These are phyloP conservation scores for Phytophthora tubulina DNA, from an alignment of 352 stramenopile species.

Conservation along the genomic window DNA sequence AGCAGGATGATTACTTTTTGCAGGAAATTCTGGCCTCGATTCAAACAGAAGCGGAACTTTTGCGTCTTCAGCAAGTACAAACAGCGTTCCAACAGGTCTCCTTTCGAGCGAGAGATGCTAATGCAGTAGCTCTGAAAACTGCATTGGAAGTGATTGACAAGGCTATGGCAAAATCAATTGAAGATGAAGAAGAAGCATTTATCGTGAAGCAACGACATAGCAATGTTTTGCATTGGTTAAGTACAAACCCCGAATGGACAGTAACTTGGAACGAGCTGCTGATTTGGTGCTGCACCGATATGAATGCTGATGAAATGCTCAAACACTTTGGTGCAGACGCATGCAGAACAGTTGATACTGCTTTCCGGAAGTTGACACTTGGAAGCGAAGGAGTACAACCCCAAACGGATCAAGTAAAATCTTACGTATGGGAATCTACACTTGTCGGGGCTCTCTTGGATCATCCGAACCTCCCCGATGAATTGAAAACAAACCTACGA, in stretches of 20 bases:
- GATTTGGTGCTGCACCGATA: conserved; percentile 42
- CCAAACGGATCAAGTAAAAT: conserved; percentile 11
- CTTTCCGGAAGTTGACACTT: conserved; percentile 40
- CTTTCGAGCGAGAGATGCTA: conserved; percentile 27
- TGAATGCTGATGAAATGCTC: conserved; percentile 44
- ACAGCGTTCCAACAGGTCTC: conserved; percentile 42
- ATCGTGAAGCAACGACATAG: conserved; percentile 2
- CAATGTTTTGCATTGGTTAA: conserved; percentile 28
- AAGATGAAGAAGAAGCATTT: conserved; percentile 5
- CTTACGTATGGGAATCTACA: conserved; percentile 55
- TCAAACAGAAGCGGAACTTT: conserved; percentile 34
- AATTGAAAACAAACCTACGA: conserved; percentile 50
- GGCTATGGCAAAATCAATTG: background rate
- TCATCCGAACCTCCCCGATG: conserved; percentile 31
- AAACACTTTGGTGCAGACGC: conserved; percentile 31
- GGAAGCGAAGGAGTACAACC: background rate
- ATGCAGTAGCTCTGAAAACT: conserved; percentile 16
- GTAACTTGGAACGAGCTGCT: conserved; percentile 53
- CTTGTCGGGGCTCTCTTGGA: conserved; percentile 40
- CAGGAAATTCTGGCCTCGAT: conserved; percentile 60
- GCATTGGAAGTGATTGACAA: conserved; percentile 28
- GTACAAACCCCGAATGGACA: conserved; percentile 7
- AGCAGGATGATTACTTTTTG: conserved; percentile 58
- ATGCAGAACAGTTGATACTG: conserved; percentile 14
- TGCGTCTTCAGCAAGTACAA: conserved; percentile 39